A percentile compares a stretch with the other conserved stretches of the same genome.
phyloP scores from a whole-genome alignment of 768 basidiomycete genomes.

The Russula vinacea region DNA sequence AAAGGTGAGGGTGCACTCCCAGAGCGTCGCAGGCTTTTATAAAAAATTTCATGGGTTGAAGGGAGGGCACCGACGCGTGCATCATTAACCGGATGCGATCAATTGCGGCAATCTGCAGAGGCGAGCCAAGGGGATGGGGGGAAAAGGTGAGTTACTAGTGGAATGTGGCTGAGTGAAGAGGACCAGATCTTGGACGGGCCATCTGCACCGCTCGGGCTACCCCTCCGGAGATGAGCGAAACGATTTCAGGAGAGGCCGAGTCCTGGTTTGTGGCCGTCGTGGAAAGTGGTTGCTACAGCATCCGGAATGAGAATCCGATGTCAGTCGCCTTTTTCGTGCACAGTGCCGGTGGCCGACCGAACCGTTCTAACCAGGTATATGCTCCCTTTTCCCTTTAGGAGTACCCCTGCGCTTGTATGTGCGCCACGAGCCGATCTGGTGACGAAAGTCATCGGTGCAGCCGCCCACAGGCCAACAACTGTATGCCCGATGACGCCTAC shows the following conservation, averaged over 20 bases:
- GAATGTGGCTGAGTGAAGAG: constrained; percentile 1
- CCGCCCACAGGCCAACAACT: background rate
- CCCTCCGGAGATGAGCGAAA: background rate
- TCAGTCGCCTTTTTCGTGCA: background rate
- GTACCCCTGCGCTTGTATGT: too few relatives aligned
- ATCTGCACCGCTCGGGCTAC: constrained; percentile 1
- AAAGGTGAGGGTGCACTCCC: background rate
- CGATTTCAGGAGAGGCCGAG: background rate
- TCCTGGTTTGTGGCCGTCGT: constrained; percentile 1
- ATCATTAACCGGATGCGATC: constrained; percentile 23
- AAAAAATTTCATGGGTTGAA: constrained; percentile 6
- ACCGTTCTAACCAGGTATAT: too few relatives aligned
- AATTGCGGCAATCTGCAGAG: constrained; percentile 28
- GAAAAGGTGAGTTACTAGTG: background rate
- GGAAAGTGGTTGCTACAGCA: background rate
- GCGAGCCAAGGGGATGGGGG: constrained; percentile 15
- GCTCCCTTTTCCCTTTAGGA: background rate
- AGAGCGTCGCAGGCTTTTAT: constrained; percentile 23
- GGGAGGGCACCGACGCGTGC: constrained; percentile 3
- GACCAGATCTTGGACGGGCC: constrained; percentile 12
- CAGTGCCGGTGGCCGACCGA: background rate
- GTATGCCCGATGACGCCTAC: background rate
- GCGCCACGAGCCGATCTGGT: background rate
- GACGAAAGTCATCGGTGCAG: background rate
- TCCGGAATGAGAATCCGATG: constrained; percentile 2